phyloP scores from a whole-genome alignment of 306 rosid species.

The Phaseolus lunatus region DNA sequence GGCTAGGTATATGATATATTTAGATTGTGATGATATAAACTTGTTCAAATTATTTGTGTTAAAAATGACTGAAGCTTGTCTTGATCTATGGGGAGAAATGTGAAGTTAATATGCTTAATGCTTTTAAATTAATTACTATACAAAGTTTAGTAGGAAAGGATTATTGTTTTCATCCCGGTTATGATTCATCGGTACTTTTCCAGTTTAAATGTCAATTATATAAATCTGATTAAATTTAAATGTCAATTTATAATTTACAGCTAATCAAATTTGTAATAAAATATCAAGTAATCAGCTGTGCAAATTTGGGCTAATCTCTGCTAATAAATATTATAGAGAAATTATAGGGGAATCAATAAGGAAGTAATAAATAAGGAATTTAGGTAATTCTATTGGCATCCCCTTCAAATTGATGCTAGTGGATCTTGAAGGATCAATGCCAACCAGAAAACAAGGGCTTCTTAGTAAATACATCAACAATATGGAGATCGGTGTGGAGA shows the following conservation, averaged over 20 bases:
- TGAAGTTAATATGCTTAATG: constrained; percentile 21
- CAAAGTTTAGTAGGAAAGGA: constrained; percentile 17
- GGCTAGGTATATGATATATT: constrained; percentile 71
- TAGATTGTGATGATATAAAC: constrained; percentile 8
- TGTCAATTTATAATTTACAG: constrained; percentile 11
- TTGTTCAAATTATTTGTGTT: constrained; percentile 18
- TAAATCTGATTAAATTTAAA: constrained; percentile 30
- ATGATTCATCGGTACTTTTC: constrained; percentile 20
- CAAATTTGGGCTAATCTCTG: too few species aligned
- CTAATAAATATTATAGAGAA: not conserved
- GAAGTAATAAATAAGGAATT: too few species aligned
- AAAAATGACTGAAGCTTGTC: not conserved
- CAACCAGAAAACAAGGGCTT: too few species aligned
- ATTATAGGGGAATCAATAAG: not conserved
- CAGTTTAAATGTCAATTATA: constrained; percentile 27
- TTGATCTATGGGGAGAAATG: constrained; percentile 13
- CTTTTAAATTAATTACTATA: constrained; percentile 5
- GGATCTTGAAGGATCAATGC: too few species aligned
- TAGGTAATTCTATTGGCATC: too few species aligned
- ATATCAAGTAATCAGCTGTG: too few species aligned
- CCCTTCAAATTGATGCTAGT: too few species aligned
- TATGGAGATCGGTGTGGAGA: too few species aligned
- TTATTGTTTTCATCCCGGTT: constrained; percentile 18
- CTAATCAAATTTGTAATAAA: too few species aligned
- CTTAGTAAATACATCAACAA: too few species aligned